phyloP scores from a whole-genome alignment of 1,284 basidiomycete genomes.

The Neotropicomus parvogracilis region DNA sequence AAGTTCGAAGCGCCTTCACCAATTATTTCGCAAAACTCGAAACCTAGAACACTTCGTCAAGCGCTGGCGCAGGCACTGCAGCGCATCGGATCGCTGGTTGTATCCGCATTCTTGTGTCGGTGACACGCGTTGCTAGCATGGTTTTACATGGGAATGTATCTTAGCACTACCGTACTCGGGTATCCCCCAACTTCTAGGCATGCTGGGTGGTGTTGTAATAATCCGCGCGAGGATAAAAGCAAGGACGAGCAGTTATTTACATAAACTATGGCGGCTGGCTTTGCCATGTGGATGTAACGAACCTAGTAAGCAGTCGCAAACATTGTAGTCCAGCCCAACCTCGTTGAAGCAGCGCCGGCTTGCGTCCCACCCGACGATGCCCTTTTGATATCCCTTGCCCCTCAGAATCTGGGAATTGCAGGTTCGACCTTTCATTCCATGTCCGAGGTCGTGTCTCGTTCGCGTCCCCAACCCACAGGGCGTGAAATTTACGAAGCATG shows the following conservation, averaged over 20 bases:
- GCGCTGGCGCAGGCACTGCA: conserved; percentile 26
- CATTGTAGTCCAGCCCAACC: conserved; percentile 21
- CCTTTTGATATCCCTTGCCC: conserved; percentile 24
- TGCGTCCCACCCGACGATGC: conserved; percentile 23
- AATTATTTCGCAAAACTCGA: conserved; percentile 25
- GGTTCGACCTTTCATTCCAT: conserved; percentile 25
- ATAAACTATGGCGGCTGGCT: conserved; percentile 24
- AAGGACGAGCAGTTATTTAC: conserved; percentile 30
- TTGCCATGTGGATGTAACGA: conserved; percentile 26
- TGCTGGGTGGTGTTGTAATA: conserved; percentile 11
- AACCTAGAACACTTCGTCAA: conserved; percentile 24
- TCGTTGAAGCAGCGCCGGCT: conserved; percentile 16
- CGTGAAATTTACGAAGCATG: conserved; percentile 51
- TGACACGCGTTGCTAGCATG: conserved; percentile 19
- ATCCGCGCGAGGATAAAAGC: conserved; percentile 14
- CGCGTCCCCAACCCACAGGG: conserved; percentile 28
- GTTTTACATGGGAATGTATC: conserved; percentile 27
- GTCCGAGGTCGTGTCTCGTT: conserved; percentile 23
- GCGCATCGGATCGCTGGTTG: conserved; percentile 30
- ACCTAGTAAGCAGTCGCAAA: conserved; percentile 34
- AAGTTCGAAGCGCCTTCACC: conserved; percentile 23
- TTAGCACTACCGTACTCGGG: conserved; percentile 23
- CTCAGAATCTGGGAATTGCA: conserved; percentile 15
- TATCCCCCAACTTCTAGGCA: conserved; percentile 8
- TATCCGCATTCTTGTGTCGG: conserved; percentile 33